Evolutionary conservation across 768 basidiomycete genomes (phyloP).

Genomic region (Myochromella boudieri): DNA sequence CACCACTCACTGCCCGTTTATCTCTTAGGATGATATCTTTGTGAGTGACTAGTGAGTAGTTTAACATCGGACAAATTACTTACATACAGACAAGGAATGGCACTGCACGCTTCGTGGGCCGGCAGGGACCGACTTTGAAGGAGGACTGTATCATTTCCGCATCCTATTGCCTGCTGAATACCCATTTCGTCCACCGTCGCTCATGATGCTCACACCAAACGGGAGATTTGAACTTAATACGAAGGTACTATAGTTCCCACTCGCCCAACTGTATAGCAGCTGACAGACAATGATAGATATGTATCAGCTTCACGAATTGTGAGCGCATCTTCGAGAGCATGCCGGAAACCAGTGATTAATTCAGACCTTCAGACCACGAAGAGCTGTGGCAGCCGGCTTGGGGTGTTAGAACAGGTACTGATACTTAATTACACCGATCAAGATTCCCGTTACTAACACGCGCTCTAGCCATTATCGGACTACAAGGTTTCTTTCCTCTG

Average conservation of each 20-base stretch:
- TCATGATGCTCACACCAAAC: constrained; percentile 95
- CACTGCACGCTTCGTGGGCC: constrained; percentile 96
- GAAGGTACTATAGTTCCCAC: constrained; percentile 56
- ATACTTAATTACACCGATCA: background rate
- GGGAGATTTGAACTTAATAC: constrained; percentile 97
- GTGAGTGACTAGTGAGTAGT: constrained; percentile 42
- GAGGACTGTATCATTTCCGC: constrained; percentile 95
- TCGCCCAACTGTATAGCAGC: background rate
- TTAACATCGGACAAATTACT: constrained; percentile 17
- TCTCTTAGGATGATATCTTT: constrained; percentile 79
- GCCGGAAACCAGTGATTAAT: constrained; percentile 5
- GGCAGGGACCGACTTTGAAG: constrained; percentile 85
- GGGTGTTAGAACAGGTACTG: constrained; percentile 89
- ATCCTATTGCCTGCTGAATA: constrained; percentile 91
- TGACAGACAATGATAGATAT: constrained; percentile 54
- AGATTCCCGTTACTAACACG: constrained; percentile 1
- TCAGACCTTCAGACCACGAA: constrained; percentile 70
- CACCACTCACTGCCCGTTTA: constrained; percentile 9
- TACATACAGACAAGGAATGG: constrained; percentile 64
- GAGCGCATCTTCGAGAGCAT: constrained; percentile 24
- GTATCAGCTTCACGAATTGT: constrained; percentile 93
- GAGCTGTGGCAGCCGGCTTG: constrained; percentile 98
- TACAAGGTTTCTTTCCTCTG: constrained; percentile 87
- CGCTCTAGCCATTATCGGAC: constrained; percentile 72
- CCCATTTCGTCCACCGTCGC: constrained; percentile 93